Conservation (phyloP, 2,329 filamentous ascomycete genomes). For the Penicillium verrucosum region DNA sequence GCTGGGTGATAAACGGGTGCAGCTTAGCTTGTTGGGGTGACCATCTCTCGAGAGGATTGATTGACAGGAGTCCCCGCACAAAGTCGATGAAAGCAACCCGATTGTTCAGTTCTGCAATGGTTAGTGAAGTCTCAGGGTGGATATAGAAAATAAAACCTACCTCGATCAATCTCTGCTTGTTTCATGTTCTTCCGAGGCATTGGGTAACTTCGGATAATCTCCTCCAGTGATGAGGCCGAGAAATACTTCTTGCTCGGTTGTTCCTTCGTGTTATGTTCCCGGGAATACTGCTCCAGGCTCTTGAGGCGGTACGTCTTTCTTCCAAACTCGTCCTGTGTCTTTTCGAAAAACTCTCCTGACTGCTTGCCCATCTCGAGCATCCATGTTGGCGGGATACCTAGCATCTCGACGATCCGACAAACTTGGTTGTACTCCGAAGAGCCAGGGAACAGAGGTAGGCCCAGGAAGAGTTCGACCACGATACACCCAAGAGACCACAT, state of each 20-base stretch:
- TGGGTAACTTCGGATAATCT: conserved; percentile 96
- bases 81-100: conserved; percentile 97
- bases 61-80: conserved; percentile 84
- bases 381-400: conserved; percentile 93
- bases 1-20: conserved; percentile 97
- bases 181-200: conserved; percentile 99
- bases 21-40: conserved; percentile 96
- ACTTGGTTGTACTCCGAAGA: conserved; percentile 99
- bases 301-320: conserved; percentile 88
- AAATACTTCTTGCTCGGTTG: conserved; percentile 99
- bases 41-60: conserved; percentile 95
- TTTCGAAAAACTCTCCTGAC: conserved; percentile 95
- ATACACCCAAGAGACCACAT: conserved; percentile 99
- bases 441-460: conserved; percentile 88
- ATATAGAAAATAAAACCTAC: conserved; percentile 50
- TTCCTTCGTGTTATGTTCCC: conserved; percentile 94
- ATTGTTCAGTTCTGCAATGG: conserved; percentile 87
- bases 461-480: conserved; percentile 94
- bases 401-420: conserved; percentile 94
- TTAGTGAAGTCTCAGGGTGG: conserved; percentile 1
- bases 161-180: conserved; percentile 90
- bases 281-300: conserved; percentile 95
- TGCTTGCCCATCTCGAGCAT: conserved; percentile 99
- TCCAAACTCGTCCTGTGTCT: conserved; percentile 85
- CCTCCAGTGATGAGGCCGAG: conserved; percentile 84